Base-by-base conservation (phyloP, 345 rosid species). In the Gossypium sturtianum region DNA sequence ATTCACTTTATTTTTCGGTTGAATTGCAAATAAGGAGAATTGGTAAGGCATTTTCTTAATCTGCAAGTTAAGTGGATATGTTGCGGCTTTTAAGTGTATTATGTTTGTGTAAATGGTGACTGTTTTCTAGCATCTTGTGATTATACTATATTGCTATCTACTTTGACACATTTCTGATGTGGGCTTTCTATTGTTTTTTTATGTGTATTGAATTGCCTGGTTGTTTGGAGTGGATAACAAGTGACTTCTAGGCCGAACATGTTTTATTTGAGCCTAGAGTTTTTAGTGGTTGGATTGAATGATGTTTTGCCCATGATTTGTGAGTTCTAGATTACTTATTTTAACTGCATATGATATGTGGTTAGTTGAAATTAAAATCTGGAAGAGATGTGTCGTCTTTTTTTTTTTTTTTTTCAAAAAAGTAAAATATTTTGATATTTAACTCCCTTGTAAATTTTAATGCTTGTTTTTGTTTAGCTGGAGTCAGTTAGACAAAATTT, bases 1-100 rank as follows among this genome's bases (percentile, higher is more conserved):
- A 67, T 25, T 65, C 48, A 23, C 13, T 74, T 66, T 64, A 49
- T 48, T 65, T 77, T 71, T 11, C 25, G 17, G n/a, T 38, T 76
- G 77, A 67, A 63, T 72, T 52, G 27, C 12, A 51, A 75, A 62
- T 19, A 23, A 22, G n/a, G 23, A 16, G 19, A 75, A 3, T n/a
- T 11, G 16, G 10, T 34, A 29, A 1, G 19, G 2, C 16, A 9
- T n/a, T 38, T 41, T 62, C 11, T 41, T n/a, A 41, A 41, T n/a
- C 16, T 41, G 49, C 19, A 64, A 41, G 49, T 41, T 9, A 44
- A 6, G 22, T 66, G 34, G 34, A 45, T 44, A 44, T 20, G 48
- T 66, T 44, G 27, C 8, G 34, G 4, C 17, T 43, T 44, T 20
- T 66, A 66, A 44, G 52, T 66, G 29, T 44, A 19, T 20, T 1